These are phyloP conservation scores for Tetradesmus obliquus DNA, from an alignment of 139 green algal species.

Conservation along the genomic window DNA sequence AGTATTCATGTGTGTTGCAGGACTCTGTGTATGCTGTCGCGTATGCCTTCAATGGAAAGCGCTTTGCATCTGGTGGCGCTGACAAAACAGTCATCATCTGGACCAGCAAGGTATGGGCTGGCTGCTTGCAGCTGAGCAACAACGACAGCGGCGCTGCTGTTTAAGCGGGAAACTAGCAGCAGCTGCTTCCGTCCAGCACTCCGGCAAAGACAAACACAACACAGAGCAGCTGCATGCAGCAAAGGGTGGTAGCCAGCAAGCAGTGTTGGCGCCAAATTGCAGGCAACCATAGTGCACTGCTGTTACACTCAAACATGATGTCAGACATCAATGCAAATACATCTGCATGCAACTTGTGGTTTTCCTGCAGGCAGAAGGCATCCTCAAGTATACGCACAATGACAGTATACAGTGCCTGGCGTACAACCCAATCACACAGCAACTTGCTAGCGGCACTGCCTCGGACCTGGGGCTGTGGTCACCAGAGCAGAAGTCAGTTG, in stretches of 20 bases:
- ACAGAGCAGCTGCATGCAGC: not conserved
- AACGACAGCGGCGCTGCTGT: not conserved
- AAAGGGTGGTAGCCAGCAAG: not conserved
- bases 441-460: slow-evolving; percentile 82
- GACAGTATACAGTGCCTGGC: slow-evolving; percentile 83
- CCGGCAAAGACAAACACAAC: not conserved
- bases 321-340: not conserved
- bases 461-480: slow-evolving; percentile 88
- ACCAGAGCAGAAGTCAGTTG: slow-evolving; percentile 86
- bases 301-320: not conserved
- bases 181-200: not conserved
- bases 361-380: slow-evolving; percentile 73
- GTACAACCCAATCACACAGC: slow-evolving; percentile 87
- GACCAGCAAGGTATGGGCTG: slow-evolving; percentile 75
- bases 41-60: slow-evolving; percentile 83
- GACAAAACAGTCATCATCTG: slow-evolving; percentile 93
- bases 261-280: not conserved
- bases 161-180: not conserved
- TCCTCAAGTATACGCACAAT: slow-evolving; percentile 89
- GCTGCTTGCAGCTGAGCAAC: not conserved
- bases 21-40: slow-evolving; percentile 85
- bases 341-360: not conserved
- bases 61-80: slow-evolving; percentile 86
- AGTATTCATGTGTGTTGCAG: slow-evolving; percentile 42
- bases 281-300: not conserved